Conservation (phyloP, 2,329 filamentous ascomycete species). For the Scedosporium dehoogii region DNA sequence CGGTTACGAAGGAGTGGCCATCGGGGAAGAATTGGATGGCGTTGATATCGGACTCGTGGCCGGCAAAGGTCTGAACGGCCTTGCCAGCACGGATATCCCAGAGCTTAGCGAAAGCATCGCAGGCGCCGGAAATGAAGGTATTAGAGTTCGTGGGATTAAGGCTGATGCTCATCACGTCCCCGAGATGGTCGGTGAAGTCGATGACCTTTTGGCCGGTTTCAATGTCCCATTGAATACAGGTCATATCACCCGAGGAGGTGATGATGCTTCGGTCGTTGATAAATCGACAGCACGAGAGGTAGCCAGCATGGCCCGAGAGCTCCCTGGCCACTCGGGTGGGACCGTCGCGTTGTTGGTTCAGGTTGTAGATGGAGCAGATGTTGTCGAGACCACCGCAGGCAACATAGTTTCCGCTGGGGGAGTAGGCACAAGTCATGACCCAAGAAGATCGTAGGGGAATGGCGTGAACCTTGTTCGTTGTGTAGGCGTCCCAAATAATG, state of each 20-base stretch:
- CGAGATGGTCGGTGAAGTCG: conserved; percentile 95
- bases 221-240: conserved; percentile 99
- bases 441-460: conserved; percentile 95
- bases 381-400: conserved; percentile 98
- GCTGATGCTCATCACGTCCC: conserved; percentile 99
- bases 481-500: conserved; percentile 99
- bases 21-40: conserved; percentile 99
- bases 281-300: conserved; percentile 96
- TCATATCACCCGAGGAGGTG: conserved; percentile 98
- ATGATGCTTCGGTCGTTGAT: conserved; percentile 97
- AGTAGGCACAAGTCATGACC: conserved; percentile 99
- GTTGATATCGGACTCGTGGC: conserved; percentile 98
- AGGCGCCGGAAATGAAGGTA: conserved; percentile 98
- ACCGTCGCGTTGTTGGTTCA: conserved; percentile 89
- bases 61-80: conserved; percentile 96
- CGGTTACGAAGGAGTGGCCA: conserved; percentile 95
- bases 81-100: conserved; percentile 99
- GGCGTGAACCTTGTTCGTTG: conserved; percentile 98
- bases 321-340: conserved; percentile 93
- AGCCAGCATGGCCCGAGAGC: conserved; percentile 92
- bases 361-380: conserved; percentile 99
- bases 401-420: conserved; percentile 95
- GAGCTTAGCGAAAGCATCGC: conserved; percentile 95
- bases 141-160: conserved; percentile 99
- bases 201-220: conserved; percentile 95